These are phyloP conservation scores for Leucoagaricus sp. DNA, from an alignment of 1,284 basidiomycete species.

Conservation along the genomic window DNA sequence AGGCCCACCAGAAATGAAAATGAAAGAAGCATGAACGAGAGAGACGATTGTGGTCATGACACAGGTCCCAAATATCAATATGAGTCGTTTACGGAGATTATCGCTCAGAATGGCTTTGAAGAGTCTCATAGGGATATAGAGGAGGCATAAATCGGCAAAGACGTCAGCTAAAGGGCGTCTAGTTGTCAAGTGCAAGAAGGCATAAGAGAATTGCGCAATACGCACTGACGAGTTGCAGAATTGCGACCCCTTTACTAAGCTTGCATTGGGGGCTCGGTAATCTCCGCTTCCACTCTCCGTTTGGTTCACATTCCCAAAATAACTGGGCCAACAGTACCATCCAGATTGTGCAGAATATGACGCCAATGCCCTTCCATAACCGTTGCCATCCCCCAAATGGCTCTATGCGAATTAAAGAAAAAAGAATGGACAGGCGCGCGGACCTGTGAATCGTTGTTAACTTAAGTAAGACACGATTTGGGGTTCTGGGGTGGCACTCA, in stretches of 20 bases:
- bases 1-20: conserved; percentile 29
- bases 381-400: neutral
- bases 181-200: neutral
- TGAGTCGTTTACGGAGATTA: conserved; percentile 35
- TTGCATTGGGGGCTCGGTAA: neutral
- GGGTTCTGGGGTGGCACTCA: neutral
- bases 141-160: conserved; percentile 26
- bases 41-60: conserved; percentile 42
- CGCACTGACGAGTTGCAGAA: conserved; percentile 7
- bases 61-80: conserved; percentile 42
- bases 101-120: conserved; percentile 35
- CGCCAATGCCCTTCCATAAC: neutral
- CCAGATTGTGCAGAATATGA: neutral
- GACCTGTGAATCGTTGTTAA: neutral
- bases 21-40: conserved; percentile 40
- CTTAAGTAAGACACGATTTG: neutral
- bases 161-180: conserved; percentile 20
- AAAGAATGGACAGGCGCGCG: conserved; percentile 10
- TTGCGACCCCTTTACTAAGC: neutral
- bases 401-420: conserved; percentile 5
- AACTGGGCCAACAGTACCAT: conserved; percentile 1
- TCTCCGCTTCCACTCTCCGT: neutral
- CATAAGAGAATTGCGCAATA: too few relatives aligned
- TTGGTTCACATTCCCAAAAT: conserved; percentile 11
- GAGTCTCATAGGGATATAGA: conserved; percentile 37